Conservation (phyloP, 2,329 filamentous ascomycete species). For the Biscogniauxia sp. region DNA sequence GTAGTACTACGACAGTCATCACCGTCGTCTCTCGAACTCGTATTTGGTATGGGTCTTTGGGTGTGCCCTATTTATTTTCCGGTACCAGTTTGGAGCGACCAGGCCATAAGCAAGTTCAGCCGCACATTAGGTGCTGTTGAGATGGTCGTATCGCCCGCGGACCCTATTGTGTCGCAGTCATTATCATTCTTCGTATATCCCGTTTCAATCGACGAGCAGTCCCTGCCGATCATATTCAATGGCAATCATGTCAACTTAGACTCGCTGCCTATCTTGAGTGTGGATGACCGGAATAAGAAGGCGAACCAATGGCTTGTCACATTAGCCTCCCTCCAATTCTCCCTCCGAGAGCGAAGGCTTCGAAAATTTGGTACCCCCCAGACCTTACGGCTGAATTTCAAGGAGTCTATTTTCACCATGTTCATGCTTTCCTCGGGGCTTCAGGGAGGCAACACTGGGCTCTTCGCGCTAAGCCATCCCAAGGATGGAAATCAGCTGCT, state of each 20-base stretch:
- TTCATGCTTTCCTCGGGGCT: conserved; percentile 46
- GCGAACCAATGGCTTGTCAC: conserved; percentile 39
- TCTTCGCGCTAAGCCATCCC: conserved; percentile 42
- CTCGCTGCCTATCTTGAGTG: conserved; percentile 41
- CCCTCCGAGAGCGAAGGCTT: conserved; percentile 38
- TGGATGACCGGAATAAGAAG: conserved; percentile 32
- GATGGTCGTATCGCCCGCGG: conserved; percentile 37
- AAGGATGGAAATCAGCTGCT: conserved; percentile 29
- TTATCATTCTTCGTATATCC: conserved; percentile 40
- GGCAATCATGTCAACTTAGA: conserved; percentile 44
- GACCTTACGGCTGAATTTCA: conserved; percentile 43
- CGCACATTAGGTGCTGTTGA: conserved; percentile 45
- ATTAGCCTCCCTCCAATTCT: conserved; percentile 41
- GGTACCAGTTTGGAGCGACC: conserved; percentile 36
- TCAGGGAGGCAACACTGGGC: conserved; percentile 42
- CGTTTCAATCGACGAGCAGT: conserved; percentile 22
- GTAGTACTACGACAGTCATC: conserved; percentile 38
- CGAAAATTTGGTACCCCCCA: conserved; percentile 26
- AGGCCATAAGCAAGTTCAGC: conserved; percentile 40
- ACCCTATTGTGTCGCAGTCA: conserved; percentile 20
- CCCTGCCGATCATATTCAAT: conserved; percentile 38
- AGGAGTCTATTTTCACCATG: conserved; percentile 47
- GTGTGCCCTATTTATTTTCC: conserved; percentile 40
- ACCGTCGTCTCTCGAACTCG: conserved; percentile 41
- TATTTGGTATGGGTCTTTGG: conserved; percentile 34